phyloP scores from a whole-genome alignment of 176 grass and related monocot species.

The Bolboschoenus planiculmis region DNA sequence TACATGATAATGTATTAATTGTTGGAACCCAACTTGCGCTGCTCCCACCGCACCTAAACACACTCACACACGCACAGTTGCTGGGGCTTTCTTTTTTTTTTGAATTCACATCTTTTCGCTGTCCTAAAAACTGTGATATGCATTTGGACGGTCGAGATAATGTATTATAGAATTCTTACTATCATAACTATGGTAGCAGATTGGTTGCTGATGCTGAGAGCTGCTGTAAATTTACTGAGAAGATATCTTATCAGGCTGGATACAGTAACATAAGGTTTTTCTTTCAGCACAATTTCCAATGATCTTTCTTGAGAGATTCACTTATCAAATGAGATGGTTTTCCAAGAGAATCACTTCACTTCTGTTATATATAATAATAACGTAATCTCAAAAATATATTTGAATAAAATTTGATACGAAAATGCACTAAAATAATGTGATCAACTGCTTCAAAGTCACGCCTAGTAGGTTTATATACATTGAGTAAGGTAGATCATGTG shows the following conservation, averaged over 20 bases:
- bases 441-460: background rate
- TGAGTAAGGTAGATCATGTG: background rate
- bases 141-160: too few relatives aligned
- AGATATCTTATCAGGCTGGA: background rate
- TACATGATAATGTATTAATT: conserved; percentile 3
- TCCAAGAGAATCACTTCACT: background rate
- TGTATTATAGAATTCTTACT: too few relatives aligned
- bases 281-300: background rate
- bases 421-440: background rate
- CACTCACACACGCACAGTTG: background rate
- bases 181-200: too few relatives aligned
- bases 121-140: too few relatives aligned
- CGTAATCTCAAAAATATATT: background rate
- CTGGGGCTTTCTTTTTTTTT: background rate
- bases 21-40: background rate
- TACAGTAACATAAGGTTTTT: background rate
- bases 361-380: background rate
- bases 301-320: background rate
- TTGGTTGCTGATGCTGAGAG: background rate
- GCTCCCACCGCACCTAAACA: background rate
- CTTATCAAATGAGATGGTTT: background rate
- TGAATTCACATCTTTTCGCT: too few relatives aligned
- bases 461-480: background rate
- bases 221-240: background rate
- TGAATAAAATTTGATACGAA: too few relatives aligned